phyloP scores from a whole-genome alignment of 441 rosid species.

The Erodium chrysanthum region DNA sequence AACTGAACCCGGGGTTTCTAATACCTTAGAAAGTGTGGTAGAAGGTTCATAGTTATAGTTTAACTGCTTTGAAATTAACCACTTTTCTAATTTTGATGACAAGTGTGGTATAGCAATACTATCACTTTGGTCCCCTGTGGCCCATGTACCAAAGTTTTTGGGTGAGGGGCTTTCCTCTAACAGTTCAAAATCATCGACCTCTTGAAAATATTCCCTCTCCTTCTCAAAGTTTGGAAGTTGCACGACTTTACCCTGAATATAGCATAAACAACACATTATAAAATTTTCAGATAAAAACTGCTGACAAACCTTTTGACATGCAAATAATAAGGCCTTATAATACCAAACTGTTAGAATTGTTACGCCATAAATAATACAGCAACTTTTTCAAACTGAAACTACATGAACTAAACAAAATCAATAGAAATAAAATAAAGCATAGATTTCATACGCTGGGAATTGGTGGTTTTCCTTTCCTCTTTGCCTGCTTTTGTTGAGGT shows the following conservation, averaged over 20 bases:
- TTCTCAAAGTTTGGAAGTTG: conserved; percentile 47
- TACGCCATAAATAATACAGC: background rate
- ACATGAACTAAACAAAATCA: conserved; percentile 4
- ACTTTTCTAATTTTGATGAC: conserved; percentile 62
- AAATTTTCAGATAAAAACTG: background rate
- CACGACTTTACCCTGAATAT: conserved; percentile 39
- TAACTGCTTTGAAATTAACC: conserved; percentile 60
- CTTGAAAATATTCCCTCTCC: conserved; percentile 65
- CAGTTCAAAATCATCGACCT: conserved; percentile 87
- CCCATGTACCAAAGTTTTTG: conserved; percentile 56
- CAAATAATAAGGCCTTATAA: background rate
- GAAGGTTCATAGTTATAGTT: conserved; percentile 49
- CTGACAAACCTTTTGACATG: background rate
- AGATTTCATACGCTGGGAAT: conserved; percentile 46
- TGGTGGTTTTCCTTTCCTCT: conserved; percentile 54
- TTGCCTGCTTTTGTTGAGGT: conserved; percentile 43
- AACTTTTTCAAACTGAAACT: background rate
- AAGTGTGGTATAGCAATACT: conserved; percentile 32
- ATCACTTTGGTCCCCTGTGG: conserved; percentile 34
- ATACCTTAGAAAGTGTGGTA: conserved; percentile 61
- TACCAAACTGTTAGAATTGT: background rate
- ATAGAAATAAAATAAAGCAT: background rate
- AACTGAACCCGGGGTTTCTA: conserved; percentile 43
- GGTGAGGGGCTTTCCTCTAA: conserved; percentile 97
- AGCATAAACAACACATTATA: conserved; percentile 4